These are phyloP conservation scores for Prunus mume DNA, from an alignment of 306 rosid species.

Conservation along the genomic window DNA sequence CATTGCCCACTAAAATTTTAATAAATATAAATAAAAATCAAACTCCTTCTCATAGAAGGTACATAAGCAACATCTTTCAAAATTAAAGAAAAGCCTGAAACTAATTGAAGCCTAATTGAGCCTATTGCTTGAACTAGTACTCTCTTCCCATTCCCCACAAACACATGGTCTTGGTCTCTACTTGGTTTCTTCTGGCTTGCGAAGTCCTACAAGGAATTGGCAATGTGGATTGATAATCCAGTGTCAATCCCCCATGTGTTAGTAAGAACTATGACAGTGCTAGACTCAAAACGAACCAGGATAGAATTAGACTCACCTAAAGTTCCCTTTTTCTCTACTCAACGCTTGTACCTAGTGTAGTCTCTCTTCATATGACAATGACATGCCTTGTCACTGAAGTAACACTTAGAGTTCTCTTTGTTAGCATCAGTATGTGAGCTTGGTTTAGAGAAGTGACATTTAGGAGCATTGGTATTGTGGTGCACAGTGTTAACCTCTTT, in stretches of 20 bases:
- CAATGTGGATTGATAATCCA: too few species aligned
- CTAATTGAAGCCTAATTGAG: background rate
- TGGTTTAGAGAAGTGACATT: too few species aligned
- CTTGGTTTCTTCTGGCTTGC: background rate
- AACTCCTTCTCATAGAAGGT: background rate
- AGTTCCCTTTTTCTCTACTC: background rate
- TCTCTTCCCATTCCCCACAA: background rate
- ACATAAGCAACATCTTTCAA: background rate
- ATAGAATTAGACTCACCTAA: background rate
- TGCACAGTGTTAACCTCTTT: too few species aligned
- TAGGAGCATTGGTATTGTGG: too few species aligned
- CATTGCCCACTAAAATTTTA: background rate
- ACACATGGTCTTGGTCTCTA: background rate
- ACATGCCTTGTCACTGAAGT: too few species aligned
- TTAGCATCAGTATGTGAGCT: too few species aligned
- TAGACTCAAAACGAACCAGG: slow-evolving; percentile 1
- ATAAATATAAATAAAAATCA: background rate
- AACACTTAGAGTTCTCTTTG: too few species aligned
- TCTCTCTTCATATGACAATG: background rate
- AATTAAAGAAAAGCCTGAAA: background rate
- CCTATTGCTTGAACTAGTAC: background rate
- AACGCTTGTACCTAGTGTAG: background rate
- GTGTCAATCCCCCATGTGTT: background rate
- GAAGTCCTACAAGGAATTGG: too few species aligned
- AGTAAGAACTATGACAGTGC: background rate